Evolutionary conservation across 2,329 filamentous ascomycete species (phyloP), one percentile per base, ranked within the genome.

Genomic region (Alternaria angustiovoidea): DNA sequence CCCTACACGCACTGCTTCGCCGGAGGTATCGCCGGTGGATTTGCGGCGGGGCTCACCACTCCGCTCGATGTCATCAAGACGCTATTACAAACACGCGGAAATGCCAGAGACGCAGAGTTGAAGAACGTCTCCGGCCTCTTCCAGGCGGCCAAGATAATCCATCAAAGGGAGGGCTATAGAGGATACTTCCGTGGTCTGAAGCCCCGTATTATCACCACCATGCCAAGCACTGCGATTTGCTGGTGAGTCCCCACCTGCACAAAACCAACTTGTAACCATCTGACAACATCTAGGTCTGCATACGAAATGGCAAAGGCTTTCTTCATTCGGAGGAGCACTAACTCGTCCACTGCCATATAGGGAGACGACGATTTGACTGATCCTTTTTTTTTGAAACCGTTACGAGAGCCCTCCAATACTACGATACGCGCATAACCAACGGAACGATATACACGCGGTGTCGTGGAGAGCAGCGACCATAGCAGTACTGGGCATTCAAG

Each of bases 191-290:
- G 96, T 76, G 95, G 95, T 43, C 87, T 97, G 76, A 89, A 91
- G 71, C 95, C 95, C 47, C 87, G 95, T 73, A 90, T 99, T 48
- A 89, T 99, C 64, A 97, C 94, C 11, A 97, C 95, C 1, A 98
- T 98, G 91, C 95, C 95, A 20, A 97, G 94, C 81, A 99, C 95
- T 34, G 95, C 95, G n/a, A 99, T 99, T 75, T 99, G 95, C 85
- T 99, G 95, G 95, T 95, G 78, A 74, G 85, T 79, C 16, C 11
- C 47, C 14, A 20, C 47, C 5, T 32, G 28, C 34, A 6, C n/a
- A 30, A 2, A 28, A 28, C 12, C 26, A n/a, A 20, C 22, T 4
- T 26, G 30, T 16, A 16, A 41, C 26, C 7, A 18, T 48, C 67
- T 72, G 55, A 73, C 47, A 7, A 4, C 22, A 30, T 8, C n/a